A percentile compares a stretch with the other conserved stretches of the same genome.
These are phyloP conservation scores for Rhodofomes roseus DNA, from an alignment of 1,284 basidiomycete species.

Conservation along the genomic window DNA sequence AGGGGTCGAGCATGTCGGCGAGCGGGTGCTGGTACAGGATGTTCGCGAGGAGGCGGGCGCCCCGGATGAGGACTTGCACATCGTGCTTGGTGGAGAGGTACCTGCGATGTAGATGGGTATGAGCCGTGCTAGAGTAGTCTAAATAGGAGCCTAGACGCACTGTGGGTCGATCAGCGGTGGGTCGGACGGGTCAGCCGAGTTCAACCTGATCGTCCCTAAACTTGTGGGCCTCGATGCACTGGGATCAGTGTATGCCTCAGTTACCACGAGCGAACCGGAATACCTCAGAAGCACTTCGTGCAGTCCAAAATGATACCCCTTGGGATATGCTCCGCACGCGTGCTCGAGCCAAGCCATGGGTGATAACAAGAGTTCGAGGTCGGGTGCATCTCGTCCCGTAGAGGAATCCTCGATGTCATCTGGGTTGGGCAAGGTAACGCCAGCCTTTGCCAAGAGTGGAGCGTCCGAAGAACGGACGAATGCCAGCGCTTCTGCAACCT, in stretches of 20 bases:
- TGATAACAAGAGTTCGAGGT: conserved; percentile 54
- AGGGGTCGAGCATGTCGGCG: conserved; percentile 40
- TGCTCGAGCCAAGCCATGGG: conserved; percentile 40
- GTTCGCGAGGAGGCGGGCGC: conserved; percentile 45
- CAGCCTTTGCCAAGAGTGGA: conserved; percentile 39
- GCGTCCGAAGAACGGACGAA: conserved; percentile 57
- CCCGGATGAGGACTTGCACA: conserved; percentile 49
- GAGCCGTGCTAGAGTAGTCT: neutral
- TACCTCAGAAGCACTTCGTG: conserved; percentile 30
- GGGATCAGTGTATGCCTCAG: neutral
- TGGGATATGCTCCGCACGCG: conserved; percentile 9
- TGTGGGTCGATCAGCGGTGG: conserved; percentile 41
- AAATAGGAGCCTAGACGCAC: conserved; percentile 20
- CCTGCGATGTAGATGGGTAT: conserved; percentile 29
- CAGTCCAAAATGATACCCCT: conserved; percentile 26
- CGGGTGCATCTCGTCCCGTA: conserved; percentile 52
- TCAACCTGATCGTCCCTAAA: conserved; percentile 36
- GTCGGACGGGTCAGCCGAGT: conserved; percentile 38
- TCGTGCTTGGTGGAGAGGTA: conserved; percentile 59
- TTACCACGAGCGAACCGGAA: neutral
- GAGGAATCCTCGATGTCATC: conserved; percentile 45
- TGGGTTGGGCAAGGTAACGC: conserved; percentile 27
- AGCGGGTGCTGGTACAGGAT: conserved; percentile 51
- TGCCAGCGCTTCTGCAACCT: conserved; percentile 56
- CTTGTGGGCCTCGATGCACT: conserved; percentile 43